A percentile compares a stretch with the other conserved stretches of the same genome.
phyloP scores from a whole-genome alignment of 768 basidiomycete species.

The Trametes elegans region DNA sequence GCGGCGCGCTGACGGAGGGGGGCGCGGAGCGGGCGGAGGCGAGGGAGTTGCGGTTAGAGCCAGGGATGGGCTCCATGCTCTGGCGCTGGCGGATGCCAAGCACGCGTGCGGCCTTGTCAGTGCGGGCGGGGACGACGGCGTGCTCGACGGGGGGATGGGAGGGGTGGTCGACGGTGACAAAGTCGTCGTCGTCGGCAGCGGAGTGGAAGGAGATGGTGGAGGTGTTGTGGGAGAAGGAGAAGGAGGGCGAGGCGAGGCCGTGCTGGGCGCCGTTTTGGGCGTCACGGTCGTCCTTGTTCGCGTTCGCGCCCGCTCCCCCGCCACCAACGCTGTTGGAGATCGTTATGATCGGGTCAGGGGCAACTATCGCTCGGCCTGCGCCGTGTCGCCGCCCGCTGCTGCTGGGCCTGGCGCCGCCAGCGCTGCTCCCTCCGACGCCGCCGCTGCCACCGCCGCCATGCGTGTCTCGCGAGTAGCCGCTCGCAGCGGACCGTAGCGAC shows the following conservation, averaged over 20 bases:
- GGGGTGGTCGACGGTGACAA: conserved; percentile 51
- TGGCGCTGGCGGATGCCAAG: conserved; percentile 72
- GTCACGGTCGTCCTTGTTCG: conserved; percentile 16
- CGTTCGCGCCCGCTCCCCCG: background rate
- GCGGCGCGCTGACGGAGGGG: conserved; percentile 44
- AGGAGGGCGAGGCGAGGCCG: conserved; percentile 8
- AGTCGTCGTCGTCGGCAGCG: conserved; percentile 51
- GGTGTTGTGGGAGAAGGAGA: conserved; percentile 16
- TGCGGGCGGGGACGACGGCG: conserved; percentile 39
- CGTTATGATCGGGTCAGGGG: conserved; percentile 52
- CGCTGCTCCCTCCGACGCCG: background rate
- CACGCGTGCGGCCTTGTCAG: conserved; percentile 76
- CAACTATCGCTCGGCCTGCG: conserved; percentile 29
- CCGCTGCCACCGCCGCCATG: background rate
- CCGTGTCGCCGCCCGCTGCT: conserved; percentile 8
- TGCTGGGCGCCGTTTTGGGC: conserved; percentile 33
- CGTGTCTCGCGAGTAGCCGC: conserved; percentile 12
- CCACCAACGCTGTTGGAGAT: conserved; percentile 33
- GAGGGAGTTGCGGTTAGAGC: conserved; percentile 70
- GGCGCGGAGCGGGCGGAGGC: conserved; percentile 67
- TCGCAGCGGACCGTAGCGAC: conserved; percentile 28
- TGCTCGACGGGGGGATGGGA: conserved; percentile 25
- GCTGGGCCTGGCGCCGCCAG: background rate
- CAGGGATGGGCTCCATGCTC: conserved; percentile 86
- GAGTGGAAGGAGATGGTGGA: conserved; percentile 19